Percentiles rank a stretch among this genome's conserved stretches.
Conservation (phyloP, 257 asterid species). For the Solanum rostratum region DNA sequence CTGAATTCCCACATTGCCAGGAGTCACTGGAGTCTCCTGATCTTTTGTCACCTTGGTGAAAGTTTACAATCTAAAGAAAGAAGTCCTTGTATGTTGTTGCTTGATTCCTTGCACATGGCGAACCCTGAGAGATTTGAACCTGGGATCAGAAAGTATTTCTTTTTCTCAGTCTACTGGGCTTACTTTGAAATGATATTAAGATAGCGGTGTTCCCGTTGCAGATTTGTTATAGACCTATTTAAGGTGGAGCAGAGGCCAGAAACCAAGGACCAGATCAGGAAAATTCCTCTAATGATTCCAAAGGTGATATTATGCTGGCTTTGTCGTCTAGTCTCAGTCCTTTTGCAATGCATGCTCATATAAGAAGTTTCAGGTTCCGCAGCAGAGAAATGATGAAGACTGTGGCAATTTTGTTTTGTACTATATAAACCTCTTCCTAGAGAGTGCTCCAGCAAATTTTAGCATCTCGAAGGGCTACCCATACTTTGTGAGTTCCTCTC, state of each 20-base stretch:
- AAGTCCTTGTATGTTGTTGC: conserved; percentile 55
- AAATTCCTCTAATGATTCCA: conserved; percentile 56
- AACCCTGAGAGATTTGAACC: conserved; percentile 46
- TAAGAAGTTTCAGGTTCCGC: conserved; percentile 54
- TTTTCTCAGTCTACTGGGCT: neutral
- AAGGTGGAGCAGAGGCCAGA: conserved; percentile 25
- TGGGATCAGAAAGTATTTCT: conserved; percentile 43
- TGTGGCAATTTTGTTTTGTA: conserved; percentile 58
- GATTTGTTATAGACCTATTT: conserved; percentile 49
- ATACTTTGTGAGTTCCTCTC: conserved; percentile 48
- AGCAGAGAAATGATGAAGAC: conserved; percentile 41
- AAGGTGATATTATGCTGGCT: conserved; percentile 25
- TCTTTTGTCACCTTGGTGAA: conserved; percentile 62
- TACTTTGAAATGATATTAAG: neutral
- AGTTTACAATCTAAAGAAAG: conserved; percentile 14
- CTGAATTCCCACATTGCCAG: conserved; percentile 17
- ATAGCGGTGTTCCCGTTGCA: conserved; percentile 6
- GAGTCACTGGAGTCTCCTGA: conserved; percentile 79
- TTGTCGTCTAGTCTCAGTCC: neutral
- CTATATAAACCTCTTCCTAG: conserved; percentile 33
- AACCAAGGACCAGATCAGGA: conserved; percentile 11
- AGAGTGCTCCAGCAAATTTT: conserved; percentile 36
- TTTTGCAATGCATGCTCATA: conserved; percentile 2
- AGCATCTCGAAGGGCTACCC: conserved; percentile 50
- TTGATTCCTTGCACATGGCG: conserved; percentile 47